A percentile compares a stretch with the other conserved stretches of the same genome.
phyloP scores from a whole-genome alignment of 2,329 filamentous ascomycete species.

The Colletotrichum sidae region DNA sequence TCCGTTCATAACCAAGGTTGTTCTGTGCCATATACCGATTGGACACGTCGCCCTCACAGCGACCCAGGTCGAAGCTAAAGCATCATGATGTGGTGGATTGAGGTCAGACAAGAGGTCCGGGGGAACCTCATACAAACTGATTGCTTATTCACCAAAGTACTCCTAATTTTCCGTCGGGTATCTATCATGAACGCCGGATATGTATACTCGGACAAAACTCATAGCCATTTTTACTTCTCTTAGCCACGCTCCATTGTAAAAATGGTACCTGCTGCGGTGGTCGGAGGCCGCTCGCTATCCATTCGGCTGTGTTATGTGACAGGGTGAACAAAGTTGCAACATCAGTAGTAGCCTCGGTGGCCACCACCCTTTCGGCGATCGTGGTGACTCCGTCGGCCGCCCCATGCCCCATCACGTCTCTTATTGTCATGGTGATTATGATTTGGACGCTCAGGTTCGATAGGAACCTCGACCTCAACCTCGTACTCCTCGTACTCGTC shows the following conservation, averaged over 20 bases:
- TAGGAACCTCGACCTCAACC: slow-evolving; percentile 78
- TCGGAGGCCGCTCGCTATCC: neutral
- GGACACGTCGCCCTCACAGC: too few species aligned
- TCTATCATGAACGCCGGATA: slow-evolving; percentile 20
- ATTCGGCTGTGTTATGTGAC: neutral
- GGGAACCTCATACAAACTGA: too few species aligned
- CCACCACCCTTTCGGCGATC: slow-evolving; percentile 28
- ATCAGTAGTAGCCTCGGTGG: slow-evolving; percentile 29
- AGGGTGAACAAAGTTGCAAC: neutral
- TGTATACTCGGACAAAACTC: slow-evolving; percentile 20
- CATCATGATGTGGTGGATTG: too few species aligned
- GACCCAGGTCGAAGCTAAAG: too few species aligned
- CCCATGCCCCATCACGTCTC: slow-evolving; percentile 21
- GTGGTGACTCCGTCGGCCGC: slow-evolving; percentile 20
- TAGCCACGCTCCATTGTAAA: too few species aligned
- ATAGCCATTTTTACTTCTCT: too few species aligned
- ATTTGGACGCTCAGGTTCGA: slow-evolving; percentile 47
- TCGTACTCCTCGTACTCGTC: slow-evolving; percentile 83
- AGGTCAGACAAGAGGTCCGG: too few species aligned
- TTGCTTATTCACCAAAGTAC: too few species aligned
- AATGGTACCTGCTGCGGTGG: too few species aligned
- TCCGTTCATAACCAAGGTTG: too few species aligned
- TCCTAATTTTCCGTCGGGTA: too few species aligned
- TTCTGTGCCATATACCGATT: too few species aligned
- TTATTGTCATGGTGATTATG: slow-evolving; percentile 26